A percentile compares a stretch with the other conserved stretches of the same genome.
phyloP scores from a whole-genome alignment of 2,329 filamentous ascomycete species.

The Sporothrix variecibatus region DNA sequence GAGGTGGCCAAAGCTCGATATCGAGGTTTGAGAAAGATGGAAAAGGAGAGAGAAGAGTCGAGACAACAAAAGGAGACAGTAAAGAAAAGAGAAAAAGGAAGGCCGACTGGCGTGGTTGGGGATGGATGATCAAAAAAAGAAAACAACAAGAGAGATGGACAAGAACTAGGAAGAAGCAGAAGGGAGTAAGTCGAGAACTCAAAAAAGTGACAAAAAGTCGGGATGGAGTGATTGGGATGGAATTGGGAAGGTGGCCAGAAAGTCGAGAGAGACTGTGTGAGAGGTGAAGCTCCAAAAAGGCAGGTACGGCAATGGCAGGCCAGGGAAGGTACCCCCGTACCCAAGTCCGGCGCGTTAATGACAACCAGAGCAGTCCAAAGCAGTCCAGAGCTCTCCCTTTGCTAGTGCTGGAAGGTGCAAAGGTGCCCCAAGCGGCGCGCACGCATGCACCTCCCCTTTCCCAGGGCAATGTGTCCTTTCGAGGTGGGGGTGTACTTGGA shows the following conservation, averaged over 20 bases:
- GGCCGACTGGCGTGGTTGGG: not conserved
- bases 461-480: slow-evolving; percentile 23
- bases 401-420: not conserved
- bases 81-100: not conserved
- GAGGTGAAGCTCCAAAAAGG: not conserved
- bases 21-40: not conserved
- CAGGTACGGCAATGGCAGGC: not conserved
- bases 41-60: not conserved
- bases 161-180: not conserved
- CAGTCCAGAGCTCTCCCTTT: not conserved
- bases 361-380: not conserved
- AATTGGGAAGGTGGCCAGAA: not conserved
- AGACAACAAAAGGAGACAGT: not conserved
- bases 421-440: not conserved
- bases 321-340: not conserved
- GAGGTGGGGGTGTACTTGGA: not conserved
- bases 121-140: not conserved
- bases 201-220: not conserved
- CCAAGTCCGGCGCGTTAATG: not conserved
- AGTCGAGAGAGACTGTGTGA: not conserved
- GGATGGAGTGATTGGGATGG: not conserved
- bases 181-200: not conserved
- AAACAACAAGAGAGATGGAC: not conserved
- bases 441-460: not conserved
- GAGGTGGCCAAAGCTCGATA: not conserved